Evolutionary conservation across 768 basidiomycete genomes (phyloP).

Genomic region (Lentinula sp.): DNA sequence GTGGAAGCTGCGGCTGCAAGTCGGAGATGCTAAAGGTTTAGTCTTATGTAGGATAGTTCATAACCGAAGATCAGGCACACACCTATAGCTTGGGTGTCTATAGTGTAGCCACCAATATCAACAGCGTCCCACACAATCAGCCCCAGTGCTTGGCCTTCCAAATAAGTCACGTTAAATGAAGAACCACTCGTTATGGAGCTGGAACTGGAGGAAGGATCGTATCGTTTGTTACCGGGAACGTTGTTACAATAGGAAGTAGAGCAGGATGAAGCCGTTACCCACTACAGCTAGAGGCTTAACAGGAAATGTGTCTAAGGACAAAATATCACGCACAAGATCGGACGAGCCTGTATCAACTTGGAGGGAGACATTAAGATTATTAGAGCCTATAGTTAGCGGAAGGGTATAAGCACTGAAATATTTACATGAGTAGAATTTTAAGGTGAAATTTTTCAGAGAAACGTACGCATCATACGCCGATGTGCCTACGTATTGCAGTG

Average conservation of each 20-base stretch:
- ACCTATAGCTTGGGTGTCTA: slow-evolving; percentile 71
- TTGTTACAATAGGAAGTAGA: slow-evolving; percentile 44
- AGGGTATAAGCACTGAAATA: slow-evolving; percentile 55
- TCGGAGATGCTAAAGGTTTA: neutral
- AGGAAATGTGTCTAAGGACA: neutral
- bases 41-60: neutral
- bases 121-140: slow-evolving; percentile 69
- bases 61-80: neutral
- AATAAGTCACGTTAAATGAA: slow-evolving; percentile 49
- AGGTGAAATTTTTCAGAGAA: neutral
- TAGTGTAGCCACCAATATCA: slow-evolving; percentile 54
- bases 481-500: slow-evolving; percentile 46
- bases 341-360: slow-evolving; percentile 83
- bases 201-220: slow-evolving; percentile 39
- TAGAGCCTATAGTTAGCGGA: slow-evolving; percentile 47
- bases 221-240: slow-evolving; percentile 36
- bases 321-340: slow-evolving; percentile 46
- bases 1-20: slow-evolving; percentile 49
- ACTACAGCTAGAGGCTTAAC: slow-evolving; percentile 33
- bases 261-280: slow-evolving; percentile 69
- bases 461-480: slow-evolving; percentile 59
- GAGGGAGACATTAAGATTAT: slow-evolving; percentile 45
- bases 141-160: slow-evolving; percentile 52
- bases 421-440: neutral
- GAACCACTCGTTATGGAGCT: slow-evolving; percentile 34